Evolutionary conservation across 345 rosid genomes (phyloP).

Genomic region (Eucalyptus tenuipes): DNA sequence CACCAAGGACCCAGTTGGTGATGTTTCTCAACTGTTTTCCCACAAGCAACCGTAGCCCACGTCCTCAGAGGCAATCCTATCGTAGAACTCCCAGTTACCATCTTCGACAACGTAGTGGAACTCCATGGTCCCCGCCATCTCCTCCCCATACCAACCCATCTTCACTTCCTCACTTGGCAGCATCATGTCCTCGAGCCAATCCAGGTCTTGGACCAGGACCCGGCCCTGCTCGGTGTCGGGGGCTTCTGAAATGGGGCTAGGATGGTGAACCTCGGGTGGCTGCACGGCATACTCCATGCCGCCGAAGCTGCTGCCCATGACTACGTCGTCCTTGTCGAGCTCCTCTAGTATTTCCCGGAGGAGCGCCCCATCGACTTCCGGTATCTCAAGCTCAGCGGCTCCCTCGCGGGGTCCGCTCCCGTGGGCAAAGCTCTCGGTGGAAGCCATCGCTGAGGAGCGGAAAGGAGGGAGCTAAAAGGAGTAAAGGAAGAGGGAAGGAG

Average conservation of each 20-base stretch:
- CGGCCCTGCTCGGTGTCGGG: neutral
- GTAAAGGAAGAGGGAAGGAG: neutral
- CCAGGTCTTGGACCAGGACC: neutral
- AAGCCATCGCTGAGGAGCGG: neutral
- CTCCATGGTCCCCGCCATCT: neutral
- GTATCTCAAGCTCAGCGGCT: neutral
- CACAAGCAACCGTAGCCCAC: conserved; percentile 4
- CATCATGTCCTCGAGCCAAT: neutral
- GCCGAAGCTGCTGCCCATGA: neutral
- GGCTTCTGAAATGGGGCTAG: neutral
- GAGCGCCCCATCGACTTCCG: neutral
- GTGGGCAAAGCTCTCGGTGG: neutral
- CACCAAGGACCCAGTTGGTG: neutral
- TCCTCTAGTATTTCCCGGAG: conserved; percentile 5
- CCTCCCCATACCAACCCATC: conserved; percentile 4
- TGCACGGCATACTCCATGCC: neutral
- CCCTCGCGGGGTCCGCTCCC: neutral
- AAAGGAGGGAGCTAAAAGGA: neutral
- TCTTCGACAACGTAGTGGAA: neutral
- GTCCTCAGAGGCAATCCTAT: neutral
- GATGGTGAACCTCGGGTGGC: neutral
- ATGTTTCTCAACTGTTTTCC: neutral
- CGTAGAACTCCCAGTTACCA: neutral
- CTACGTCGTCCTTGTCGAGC: neutral
- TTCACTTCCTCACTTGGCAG: neutral